A percentile compares a stretch with the other conserved stretches of the same genome.
Evolutionary conservation across 345 rosid species (phyloP).

Genomic region (Citrus medica): DNA sequence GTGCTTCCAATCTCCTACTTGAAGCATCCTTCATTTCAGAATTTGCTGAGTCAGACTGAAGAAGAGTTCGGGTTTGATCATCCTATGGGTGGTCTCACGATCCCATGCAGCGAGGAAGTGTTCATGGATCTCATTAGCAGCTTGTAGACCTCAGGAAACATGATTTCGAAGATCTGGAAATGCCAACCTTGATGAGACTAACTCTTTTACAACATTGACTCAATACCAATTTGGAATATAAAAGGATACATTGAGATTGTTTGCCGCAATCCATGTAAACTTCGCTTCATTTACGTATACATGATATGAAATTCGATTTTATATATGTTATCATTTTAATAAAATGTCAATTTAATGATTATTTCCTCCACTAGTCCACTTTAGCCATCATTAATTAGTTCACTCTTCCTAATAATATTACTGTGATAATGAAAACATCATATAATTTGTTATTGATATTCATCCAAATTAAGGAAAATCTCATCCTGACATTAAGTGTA

Average conservation of each 20-base stretch:
- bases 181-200: neutral
- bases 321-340: neutral
- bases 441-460: neutral
- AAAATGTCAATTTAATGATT: neutral
- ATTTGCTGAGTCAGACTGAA: conserved; percentile 11
- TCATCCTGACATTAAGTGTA: neutral
- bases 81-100: conserved; percentile 25
- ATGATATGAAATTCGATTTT: neutral
- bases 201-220: neutral
- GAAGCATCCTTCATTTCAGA: conserved; percentile 41
- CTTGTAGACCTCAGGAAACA: neutral
- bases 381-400: neutral
- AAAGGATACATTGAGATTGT: neutral
- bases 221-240: neutral
- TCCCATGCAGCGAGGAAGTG: conserved; percentile 26
- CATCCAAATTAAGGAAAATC: neutral
- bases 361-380: neutral
- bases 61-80: conserved; percentile 29
- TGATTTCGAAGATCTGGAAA: neutral
- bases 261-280: neutral
- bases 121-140: conserved; percentile 20
- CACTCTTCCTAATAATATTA: neutral
- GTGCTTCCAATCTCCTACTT: conserved; percentile 39
- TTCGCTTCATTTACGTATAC: neutral
- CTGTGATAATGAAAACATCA: neutral